Evolutionary conservation across 106 monocot genomes (phyloP), one percentile per base, ranked within the genome.

Genomic region (Amphibolis antarctica): DNA sequence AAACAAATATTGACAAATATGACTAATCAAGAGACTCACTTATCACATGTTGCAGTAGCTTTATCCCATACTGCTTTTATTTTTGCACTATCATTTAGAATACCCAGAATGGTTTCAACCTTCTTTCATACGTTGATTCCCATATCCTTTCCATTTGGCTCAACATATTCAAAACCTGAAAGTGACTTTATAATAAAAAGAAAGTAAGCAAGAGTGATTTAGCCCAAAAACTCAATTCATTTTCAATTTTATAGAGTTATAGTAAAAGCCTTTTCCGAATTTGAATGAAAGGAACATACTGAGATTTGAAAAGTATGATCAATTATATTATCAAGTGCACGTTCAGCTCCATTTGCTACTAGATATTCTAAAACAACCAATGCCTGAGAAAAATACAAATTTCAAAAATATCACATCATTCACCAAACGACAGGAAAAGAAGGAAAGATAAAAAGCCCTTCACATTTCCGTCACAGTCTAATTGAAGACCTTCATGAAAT

Each of bases 51-150:
- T 19, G 84, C 73, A 66, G 83, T 73, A 76, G 94, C 94, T 84
- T 96, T 96, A 14, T 89, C 77, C 72, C 94, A 74, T 17, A 75
- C 82, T 28, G 71, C 75, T 68, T 96, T 72, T 68, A 96, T 79
- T 63, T 86, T 96, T 26, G 84, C 94, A 60, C 80, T 86, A 48
- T 96, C 82, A 78, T 67, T 75, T 29, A 89, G 46, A 60, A 82
- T 77, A 50, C 60, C 69, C 59, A 84, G 69, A 64, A 96, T 75
- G 25, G 83, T 83, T 77, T 96, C 94, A 18, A 72, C 83, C 67
- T 96, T 89, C 78, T 89, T 96, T 66, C 94, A 82, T 25, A 96
- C 89, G 61, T 89, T 86, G 65, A 96, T 74, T 12, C 94, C 94
- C 28, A 74, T 69, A 78, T 96, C 94, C 66, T 96, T 96, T 57